Evolutionary conservation across 1,139 yeast genomes (phyloP).

Genomic region (Geotrichum cucujoidarum): DNA sequence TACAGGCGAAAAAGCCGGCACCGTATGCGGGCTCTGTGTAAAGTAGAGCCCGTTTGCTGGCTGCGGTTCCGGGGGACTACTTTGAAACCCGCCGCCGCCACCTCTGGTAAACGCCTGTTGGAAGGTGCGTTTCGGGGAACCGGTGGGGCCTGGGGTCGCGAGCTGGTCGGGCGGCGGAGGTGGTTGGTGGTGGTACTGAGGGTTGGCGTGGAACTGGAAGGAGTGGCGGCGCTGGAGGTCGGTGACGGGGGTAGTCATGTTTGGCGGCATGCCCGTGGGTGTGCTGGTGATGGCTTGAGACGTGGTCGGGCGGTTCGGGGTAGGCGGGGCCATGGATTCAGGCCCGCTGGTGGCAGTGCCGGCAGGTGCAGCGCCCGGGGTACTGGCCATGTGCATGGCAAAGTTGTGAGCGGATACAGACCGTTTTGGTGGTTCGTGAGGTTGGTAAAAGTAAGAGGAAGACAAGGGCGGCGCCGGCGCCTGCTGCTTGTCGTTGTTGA

Average conservation of each 20-base stretch:
- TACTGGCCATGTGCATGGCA: neutral
- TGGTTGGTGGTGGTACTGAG: too few relatives aligned
- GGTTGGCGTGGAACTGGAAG: constrained; percentile 6
- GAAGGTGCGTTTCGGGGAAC: constrained; percentile 25
- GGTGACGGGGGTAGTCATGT: neutral
- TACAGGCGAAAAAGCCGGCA: neutral
- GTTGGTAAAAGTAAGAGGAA: neutral
- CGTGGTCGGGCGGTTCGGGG: neutral
- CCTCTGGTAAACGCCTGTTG: constrained; percentile 21
- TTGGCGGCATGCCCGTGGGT: neutral
- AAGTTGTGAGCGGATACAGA: neutral
- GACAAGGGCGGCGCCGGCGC: neutral
- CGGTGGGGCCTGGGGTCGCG: constrained; percentile 8
- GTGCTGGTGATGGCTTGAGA: neutral
- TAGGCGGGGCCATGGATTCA: neutral
- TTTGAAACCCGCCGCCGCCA: neutral
- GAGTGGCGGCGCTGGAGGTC: constrained; percentile 7
- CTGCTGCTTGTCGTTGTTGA: neutral
- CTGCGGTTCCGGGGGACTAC: neutral
- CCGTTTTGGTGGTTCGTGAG: neutral
- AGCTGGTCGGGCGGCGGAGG: neutral
- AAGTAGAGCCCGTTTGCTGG: neutral
- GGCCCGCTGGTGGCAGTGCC: neutral
- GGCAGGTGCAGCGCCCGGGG: neutral
- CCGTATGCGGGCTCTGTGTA: neutral